Evolutionary conservation across 208 protist species (phyloP).

Genomic region (Acanthamoeba castellanii): DNA sequence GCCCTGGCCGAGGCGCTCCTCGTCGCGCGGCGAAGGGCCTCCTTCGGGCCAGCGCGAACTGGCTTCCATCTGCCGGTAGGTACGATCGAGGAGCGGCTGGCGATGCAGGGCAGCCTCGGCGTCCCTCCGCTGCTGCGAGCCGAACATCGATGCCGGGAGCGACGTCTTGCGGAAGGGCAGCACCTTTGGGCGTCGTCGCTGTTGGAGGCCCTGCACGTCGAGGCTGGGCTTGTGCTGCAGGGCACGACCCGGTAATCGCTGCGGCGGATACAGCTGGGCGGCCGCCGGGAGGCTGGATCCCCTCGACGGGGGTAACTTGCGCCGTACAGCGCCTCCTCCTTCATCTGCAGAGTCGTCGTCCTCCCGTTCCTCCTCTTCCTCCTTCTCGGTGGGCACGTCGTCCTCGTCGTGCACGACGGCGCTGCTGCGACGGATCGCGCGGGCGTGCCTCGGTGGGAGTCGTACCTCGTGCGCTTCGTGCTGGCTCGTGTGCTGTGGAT

Average conservation of each 20-base stretch:
- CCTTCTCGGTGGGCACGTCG: neutral
- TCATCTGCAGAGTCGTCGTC: neutral
- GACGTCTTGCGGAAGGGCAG: constrained; percentile 16
- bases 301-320: neutral
- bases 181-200: neutral
- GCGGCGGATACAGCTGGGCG: too few species aligned
- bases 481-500: neutral
- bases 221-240: constrained; percentile 14
- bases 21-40: too few species aligned
- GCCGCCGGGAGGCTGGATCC: too few species aligned
- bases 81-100: constrained; percentile 6
- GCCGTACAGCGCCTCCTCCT: neutral
- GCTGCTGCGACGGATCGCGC: neutral
- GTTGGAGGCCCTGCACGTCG: neutral
- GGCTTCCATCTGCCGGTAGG: neutral
- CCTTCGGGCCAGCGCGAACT: neutral
- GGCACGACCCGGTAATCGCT: neutral
- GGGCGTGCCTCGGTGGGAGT: neutral
- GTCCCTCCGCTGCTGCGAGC: neutral
- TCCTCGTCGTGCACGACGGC: neutral
- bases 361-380: neutral
- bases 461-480: neutral
- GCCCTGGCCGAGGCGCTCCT: too few species aligned
- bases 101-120: neutral
- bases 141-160: neutral